Evolutionary conservation across 1,284 basidiomycete genomes (phyloP), one percentile per base, ranked within the genome.

Genomic region (Cutaneotrichosporon arboriforme): DNA sequence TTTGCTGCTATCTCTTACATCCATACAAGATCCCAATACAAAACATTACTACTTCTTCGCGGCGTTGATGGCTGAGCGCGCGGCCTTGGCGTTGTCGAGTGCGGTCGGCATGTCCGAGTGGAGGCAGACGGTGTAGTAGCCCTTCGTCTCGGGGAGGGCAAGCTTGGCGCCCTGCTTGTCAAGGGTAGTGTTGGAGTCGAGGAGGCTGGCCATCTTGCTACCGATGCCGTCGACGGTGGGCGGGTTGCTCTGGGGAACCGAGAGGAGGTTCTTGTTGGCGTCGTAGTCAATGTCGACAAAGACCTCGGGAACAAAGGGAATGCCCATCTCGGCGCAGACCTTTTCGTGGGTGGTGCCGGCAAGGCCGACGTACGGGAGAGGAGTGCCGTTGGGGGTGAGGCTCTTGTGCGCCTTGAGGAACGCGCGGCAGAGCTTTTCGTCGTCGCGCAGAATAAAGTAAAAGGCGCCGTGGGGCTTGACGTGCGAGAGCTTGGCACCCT

Each of bases 151-250:
- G 5, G 49, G 51, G 21, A 59, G 49, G 10, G 35, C 36, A 8
- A 59, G 47, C 33, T 22, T 15, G 35, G 56, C 54, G 38, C 54
- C 58, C 45, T 59, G 45, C 49, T 54, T 56, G 52, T 59, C 54
- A 10, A 41, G 26, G 18, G 54, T 52, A 2, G 41, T 31, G 15
- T 39, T 40, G 70, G 88, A 86, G n/a, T 77, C 80, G 68, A 87
- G 85, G 63, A 83, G 81, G 70, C 88, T 85, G 15, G 77, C 80
- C 69, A 88, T 84, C 66, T 88, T 88, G 57, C 79, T 79, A 75
- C 84, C 83, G 54, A 88, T 78, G 69, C 83, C 83, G 51, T 60
- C 51, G 20, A 49, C 33, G 8, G 52, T 56, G 26, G 41, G 40
- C 22, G 48, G 44, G 36, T 57, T 52, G 42, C 49, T 53, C 21